A percentile compares a stretch with the other conserved stretches of the same genome.
These are phyloP conservation scores for Antrodiella citrinella DNA, from an alignment of 768 basidiomycete species.

Conservation along the genomic window DNA sequence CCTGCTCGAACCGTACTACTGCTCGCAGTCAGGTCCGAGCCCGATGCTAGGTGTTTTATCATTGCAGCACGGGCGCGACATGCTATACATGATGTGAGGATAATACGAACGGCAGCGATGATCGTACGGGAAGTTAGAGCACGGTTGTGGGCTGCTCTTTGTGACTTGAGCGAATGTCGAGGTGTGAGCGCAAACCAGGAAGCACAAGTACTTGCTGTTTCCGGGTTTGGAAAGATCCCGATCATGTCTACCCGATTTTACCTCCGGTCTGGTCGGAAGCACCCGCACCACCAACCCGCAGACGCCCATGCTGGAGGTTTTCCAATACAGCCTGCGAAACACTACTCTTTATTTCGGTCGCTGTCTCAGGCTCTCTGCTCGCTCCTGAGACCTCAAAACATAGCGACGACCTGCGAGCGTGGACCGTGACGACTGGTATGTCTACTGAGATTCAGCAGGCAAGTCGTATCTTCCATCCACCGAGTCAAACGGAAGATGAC, in stretches of 20 bases:
- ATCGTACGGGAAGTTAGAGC: too few relatives aligned
- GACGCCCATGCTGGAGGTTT: not conserved
- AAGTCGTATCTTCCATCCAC: not conserved
- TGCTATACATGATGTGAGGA: too few relatives aligned
- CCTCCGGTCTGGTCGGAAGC: constrained; percentile 1
- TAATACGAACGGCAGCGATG: too few relatives aligned
- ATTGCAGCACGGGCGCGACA: too few relatives aligned
- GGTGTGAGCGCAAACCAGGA: not conserved
- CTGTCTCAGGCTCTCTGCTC: not conserved
- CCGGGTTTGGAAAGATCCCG: not conserved
- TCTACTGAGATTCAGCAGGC: not conserved
- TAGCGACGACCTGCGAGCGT: not conserved
- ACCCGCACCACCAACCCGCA: not conserved
- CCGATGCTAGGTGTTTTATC: too few relatives aligned
- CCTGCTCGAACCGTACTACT: too few relatives aligned
- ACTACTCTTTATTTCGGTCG: not conserved
- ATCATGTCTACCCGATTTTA: not conserved
- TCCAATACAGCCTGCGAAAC: too few relatives aligned
- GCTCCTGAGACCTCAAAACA: too few relatives aligned
- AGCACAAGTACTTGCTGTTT: not conserved
- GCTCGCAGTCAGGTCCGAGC: too few relatives aligned
- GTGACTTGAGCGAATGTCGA: too few relatives aligned
- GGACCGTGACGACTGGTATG: too few relatives aligned
- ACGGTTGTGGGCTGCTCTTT: too few relatives aligned
- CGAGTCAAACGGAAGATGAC: not conserved